Evolutionary conservation across 495 filamentous ascomycete species (phyloP).

Genomic region (Aspergillus coremiiformis): DNA sequence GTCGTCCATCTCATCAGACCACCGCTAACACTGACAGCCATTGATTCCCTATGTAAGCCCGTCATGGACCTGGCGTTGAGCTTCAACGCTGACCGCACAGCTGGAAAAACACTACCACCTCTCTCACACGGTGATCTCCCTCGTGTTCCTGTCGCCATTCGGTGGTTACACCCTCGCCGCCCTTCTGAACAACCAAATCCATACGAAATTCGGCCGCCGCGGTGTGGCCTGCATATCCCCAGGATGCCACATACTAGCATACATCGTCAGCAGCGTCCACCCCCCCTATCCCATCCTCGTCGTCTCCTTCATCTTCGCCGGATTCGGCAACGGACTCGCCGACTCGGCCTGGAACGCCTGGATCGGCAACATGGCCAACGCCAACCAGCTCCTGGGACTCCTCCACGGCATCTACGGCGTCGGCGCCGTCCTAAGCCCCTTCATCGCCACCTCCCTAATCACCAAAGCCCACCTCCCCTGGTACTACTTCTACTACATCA

Average conservation of each 20-base stretch:
- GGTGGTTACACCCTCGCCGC: conserved; percentile 51
- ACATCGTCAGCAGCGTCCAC: conserved; percentile 49
- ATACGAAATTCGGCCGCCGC: conserved; percentile 57
- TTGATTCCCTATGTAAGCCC: conserved; percentile 48
- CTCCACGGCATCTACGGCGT: conserved; percentile 54
- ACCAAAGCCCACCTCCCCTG: conserved; percentile 41
- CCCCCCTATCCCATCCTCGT: conserved; percentile 54
- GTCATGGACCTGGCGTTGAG: background rate
- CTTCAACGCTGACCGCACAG: conserved; percentile 28
- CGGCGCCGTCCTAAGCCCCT: conserved; percentile 48
- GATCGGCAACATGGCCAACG: conserved; percentile 54
- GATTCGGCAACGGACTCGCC: conserved; percentile 52
- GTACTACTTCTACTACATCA: conserved; percentile 57
- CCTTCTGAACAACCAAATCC: conserved; percentile 49
- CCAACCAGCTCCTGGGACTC: conserved; percentile 50
- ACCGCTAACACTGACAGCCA: conserved; percentile 32
- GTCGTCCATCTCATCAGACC: background rate
- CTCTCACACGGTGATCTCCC: conserved; percentile 49
- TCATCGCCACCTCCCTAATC: conserved; percentile 51
- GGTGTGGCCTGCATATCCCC: conserved; percentile 68
- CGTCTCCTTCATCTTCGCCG: conserved; percentile 49
- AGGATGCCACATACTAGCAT: conserved; percentile 54
- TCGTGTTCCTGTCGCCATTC: conserved; percentile 55
- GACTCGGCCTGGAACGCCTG: conserved; percentile 61
- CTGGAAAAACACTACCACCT: conserved; percentile 53